phyloP scores from a whole-genome alignment of 352 stramenopile species.

The Phytophthora europaea region DNA sequence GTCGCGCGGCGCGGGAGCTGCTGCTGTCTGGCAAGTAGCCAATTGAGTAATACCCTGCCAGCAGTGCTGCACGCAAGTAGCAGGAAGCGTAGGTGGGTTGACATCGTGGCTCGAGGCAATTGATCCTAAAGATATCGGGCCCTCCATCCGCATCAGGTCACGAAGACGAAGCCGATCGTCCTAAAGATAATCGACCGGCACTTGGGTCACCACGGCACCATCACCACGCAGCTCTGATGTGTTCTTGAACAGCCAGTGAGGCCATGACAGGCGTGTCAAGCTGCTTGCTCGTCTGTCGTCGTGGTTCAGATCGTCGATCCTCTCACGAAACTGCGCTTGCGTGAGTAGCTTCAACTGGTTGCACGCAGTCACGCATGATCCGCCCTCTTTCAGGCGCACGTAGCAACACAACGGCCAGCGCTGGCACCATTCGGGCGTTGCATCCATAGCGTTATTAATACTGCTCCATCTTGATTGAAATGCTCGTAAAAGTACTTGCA shows the following conservation, averaged over 20 bases:
- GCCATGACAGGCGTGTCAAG: conserved; percentile 16
- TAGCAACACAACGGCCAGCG: conserved; percentile 24
- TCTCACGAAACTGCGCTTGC: conserved; percentile 16
- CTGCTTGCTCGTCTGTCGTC: conserved; percentile 17
- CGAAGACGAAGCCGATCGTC: conserved; percentile 17
- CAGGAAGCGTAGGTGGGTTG: neutral
- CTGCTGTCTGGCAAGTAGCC: neutral
- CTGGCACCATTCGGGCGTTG: conserved; percentile 20
- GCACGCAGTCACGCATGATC: conserved; percentile 8
- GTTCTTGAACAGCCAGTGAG: neutral
- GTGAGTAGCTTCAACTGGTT: conserved; percentile 19
- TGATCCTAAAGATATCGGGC: conserved; percentile 35
- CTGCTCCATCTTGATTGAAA: neutral
- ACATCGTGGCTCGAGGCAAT: conserved; percentile 1
- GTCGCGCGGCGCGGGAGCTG: conserved; percentile 1
- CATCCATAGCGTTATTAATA: conserved; percentile 32
- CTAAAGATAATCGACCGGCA: conserved; percentile 32
- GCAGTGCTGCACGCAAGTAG: neutral
- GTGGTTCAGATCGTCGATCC: conserved; percentile 18
- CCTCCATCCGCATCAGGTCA: conserved; percentile 26
- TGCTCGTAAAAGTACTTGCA: conserved; percentile 7
- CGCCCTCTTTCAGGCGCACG: conserved; percentile 8
- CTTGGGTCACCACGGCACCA: neutral
- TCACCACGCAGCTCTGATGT: neutral
- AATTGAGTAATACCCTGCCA: conserved; percentile 18